phyloP scores from a whole-genome alignment of 176 grass and related monocot species.

The Musa itinerans region DNA sequence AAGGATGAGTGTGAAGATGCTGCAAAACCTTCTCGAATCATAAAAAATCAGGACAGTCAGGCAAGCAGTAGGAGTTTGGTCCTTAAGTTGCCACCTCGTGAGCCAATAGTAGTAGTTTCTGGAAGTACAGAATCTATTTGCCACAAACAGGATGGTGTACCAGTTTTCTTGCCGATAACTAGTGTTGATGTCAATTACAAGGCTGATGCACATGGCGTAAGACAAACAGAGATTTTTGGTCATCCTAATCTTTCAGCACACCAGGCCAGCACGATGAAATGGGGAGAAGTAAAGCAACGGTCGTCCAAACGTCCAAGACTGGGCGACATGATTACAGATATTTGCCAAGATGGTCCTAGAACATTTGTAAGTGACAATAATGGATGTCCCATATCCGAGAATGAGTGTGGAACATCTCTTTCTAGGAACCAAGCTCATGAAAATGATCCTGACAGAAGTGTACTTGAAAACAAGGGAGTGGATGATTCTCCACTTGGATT shows the following conservation, averaged over 20 bases:
- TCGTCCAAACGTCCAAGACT: conserved; percentile 59
- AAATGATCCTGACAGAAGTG: conserved; percentile 7
- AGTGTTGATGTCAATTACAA: conserved; percentile 29
- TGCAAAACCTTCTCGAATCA: conserved; percentile 34
- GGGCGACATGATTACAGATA: conserved; percentile 17
- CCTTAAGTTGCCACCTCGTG: conserved; percentile 51
- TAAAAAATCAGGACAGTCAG: conserved; percentile 28
- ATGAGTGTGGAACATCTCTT: conserved; percentile 11
- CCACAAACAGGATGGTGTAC: conserved; percentile 29
- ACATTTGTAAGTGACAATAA: conserved; percentile 9
- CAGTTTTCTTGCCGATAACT: conserved; percentile 15
- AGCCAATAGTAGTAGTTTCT: conserved; percentile 39
- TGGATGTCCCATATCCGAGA: conserved; percentile 1
- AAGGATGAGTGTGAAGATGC: conserved; percentile 49
- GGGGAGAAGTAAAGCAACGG: conserved; percentile 89
- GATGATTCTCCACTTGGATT: conserved; percentile 23
- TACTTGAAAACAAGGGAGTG: conserved; percentile 6
- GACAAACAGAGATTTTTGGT: conserved; percentile 22
- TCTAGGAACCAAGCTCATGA: conserved; percentile 14
- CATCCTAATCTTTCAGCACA: conserved; percentile 26
- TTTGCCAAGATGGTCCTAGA: not conserved
- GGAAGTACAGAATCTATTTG: conserved; percentile 37
- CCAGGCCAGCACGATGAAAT: conserved; percentile 51
- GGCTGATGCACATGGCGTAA: conserved; percentile 30
- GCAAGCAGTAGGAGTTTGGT: conserved; percentile 55